Base-by-base conservation (phyloP, 352 stramenopile species). In the Globisporangium spinosum region DNA sequence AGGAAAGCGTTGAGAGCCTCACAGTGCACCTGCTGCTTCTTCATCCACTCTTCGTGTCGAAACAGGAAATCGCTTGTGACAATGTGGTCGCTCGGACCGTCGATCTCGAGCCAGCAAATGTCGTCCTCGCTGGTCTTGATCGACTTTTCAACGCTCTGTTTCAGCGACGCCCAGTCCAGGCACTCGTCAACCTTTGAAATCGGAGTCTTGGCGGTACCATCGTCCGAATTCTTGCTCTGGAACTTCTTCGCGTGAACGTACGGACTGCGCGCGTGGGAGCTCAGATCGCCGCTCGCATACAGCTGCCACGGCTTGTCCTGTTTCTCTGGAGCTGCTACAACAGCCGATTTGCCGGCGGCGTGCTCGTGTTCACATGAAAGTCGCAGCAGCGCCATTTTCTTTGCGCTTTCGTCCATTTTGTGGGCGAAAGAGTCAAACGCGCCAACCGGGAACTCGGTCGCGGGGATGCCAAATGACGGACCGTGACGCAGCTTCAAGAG, bases 61-160 rank as follows among this genome's bases (percentile, higher is more conserved):
- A 70, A 73, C 12, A 94, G 72, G 38, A 94, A 95, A 57, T 90
- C 73, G 38, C 83, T 82, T 35, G 75, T 76, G 29, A 73, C 55
- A 8, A 70, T 57, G 43, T 71, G 64, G 20, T 69, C 71, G 29
- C 70, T 83, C 12, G 77, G 66, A 27, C 80, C 75, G 60, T 92
- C 82, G 35, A 94, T 79, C 67, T 95, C 85, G 2, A 93, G 47
- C 87, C 87, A 95, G 51, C 80, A 89, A 2, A 95, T 57, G 59
- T 89, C 82, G 22, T 89, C 75, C 0, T 58, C 69, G 15, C 22
- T 64, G 47, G 13, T 49, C 25, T 4, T 34, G 13, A 85, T 45
- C 2, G 69, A 67, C 4, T 65, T n/a, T 20, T 77, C 57, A 22
- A 92, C 58, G 49, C 62, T 71, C 10, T 75, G 56, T 15, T 79